These are phyloP conservation scores for Colletotrichum coccodes DNA, from an alignment of 2,329 filamentous ascomycete species.

Conservation along the genomic window DNA sequence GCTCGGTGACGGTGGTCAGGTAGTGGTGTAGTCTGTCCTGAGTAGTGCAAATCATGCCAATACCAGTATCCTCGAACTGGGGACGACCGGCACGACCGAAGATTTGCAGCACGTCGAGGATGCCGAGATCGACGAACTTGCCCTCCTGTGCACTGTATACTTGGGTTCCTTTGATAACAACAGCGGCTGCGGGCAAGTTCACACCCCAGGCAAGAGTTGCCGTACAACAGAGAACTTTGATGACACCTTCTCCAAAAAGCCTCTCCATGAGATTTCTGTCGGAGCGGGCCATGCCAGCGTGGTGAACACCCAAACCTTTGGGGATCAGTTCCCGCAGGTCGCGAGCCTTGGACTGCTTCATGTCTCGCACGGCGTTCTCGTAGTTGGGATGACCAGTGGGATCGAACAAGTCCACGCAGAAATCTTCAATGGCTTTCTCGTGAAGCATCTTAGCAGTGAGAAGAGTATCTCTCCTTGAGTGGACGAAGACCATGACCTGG, in stretches of 20 bases:
- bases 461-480: constrained; percentile 94
- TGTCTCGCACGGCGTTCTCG: constrained; percentile 81
- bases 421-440: constrained; percentile 86
- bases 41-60: constrained; percentile 97
- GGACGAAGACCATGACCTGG: constrained; percentile 99
- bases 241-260: constrained; percentile 89
- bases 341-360: constrained; percentile 85
- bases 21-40: constrained; percentile 95
- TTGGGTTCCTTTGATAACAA: constrained; percentile 98
- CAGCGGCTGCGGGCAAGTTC: constrained; percentile 94
- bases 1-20: constrained; percentile 90
- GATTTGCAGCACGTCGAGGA: constrained; percentile 96
- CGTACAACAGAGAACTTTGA: constrained; percentile 98
- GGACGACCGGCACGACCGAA: constrained; percentile 98
- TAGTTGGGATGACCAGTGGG: constrained; percentile 82
- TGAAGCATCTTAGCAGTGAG: constrained; percentile 86
- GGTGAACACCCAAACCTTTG: constrained; percentile 94
- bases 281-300: constrained; percentile 94
- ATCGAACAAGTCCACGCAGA: constrained; percentile 84
- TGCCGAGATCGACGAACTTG: constrained; percentile 95
- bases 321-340: constrained; percentile 90
- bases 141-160: constrained; percentile 96
- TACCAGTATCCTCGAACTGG: constrained; percentile 96
- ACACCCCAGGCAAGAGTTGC: constrained; percentile 99
- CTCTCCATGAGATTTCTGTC: constrained; percentile 97